phyloP scores from a whole-genome alignment of 2,329 filamentous ascomycete genomes.

The Xylariomycetidae sp. region DNA sequence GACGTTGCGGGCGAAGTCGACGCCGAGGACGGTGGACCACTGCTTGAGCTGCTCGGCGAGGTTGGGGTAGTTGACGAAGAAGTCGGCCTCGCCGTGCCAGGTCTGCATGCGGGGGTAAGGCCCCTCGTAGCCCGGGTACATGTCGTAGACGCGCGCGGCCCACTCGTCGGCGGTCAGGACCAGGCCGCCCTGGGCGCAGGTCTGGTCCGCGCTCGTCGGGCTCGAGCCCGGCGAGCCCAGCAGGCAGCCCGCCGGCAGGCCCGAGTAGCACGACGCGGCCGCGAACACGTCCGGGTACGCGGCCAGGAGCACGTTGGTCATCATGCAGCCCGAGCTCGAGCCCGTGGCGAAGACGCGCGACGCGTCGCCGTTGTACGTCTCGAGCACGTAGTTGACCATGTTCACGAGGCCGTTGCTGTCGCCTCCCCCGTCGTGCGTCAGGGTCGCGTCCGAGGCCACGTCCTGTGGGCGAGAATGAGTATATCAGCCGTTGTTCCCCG shows the following conservation, averaged over 20 bases:
- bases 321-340: constrained; percentile 20
- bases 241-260: constrained; percentile 38
- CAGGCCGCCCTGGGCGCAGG: constrained; percentile 35
- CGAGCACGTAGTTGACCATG: constrained; percentile 17
- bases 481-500: constrained; percentile 48
- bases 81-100: constrained; percentile 41
- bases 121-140: constrained; percentile 38
- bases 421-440: constrained; percentile 16
- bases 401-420: constrained; percentile 18
- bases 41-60: constrained; percentile 42
- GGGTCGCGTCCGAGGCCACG: constrained; percentile 12
- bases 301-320: constrained; percentile 34
- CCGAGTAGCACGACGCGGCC: constrained; percentile 38
- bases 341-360: constrained; percentile 15
- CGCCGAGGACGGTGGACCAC: constrained; percentile 36
- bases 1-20: constrained; percentile 17
- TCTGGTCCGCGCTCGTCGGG: constrained; percentile 21
- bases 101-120: constrained; percentile 41
- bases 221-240: constrained; percentile 14
- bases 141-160: constrained; percentile 17
- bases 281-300: constrained; percentile 43
- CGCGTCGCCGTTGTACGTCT: constrained; percentile 17
- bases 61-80: constrained; percentile 38
- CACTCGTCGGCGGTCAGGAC: constrained; percentile 17
- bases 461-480: no score